phyloP scores from a whole-genome alignment of 306 rosid genomes.

The Begonia masoniana region DNA sequence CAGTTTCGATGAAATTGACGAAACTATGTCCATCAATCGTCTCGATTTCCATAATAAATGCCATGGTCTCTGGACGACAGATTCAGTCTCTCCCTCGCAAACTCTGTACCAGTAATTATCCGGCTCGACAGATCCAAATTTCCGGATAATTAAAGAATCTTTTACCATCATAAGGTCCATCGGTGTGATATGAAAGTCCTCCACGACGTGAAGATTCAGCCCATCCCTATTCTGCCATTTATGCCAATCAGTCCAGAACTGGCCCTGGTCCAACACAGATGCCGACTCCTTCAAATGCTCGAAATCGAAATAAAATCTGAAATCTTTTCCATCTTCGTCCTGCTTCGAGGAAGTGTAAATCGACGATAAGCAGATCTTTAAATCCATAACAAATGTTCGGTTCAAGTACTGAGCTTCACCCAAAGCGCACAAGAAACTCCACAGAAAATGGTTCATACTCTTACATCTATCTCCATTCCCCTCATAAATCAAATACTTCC shows the following conservation, averaged over 20 bases:
- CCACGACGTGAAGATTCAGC: slow-evolving; percentile 60
- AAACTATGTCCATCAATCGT: slow-evolving; percentile 84
- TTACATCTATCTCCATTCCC: slow-evolving; percentile 94
- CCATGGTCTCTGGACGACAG: slow-evolving; percentile 84
- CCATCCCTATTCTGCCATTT: slow-evolving; percentile 72
- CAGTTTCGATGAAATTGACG: slow-evolving; percentile 64
- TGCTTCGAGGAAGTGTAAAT: slow-evolving; percentile 63
- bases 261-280: slow-evolving; percentile 74
- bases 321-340: slow-evolving; percentile 96
- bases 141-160: slow-evolving; percentile 77
- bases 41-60: slow-evolving; percentile 92
- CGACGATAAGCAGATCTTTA: slow-evolving; percentile 78
- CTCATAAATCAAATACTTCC: slow-evolving; percentile 61
- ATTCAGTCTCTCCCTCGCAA: too few species aligned
- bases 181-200: slow-evolving; percentile 72
- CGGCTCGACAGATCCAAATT: slow-evolving; percentile 85
- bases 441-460: slow-evolving; percentile 91
- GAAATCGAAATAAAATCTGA: slow-evolving; percentile 89
- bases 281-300: slow-evolving; percentile 90
- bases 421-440: too few species aligned
- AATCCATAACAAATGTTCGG: slow-evolving; percentile 91
- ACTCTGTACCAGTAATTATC: slow-evolving; percentile 96
- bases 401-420: slow-evolving; percentile 98
- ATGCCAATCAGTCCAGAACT: slow-evolving; percentile 88
- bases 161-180: slow-evolving; percentile 61